Base-by-base conservation (phyloP, 1,284 basidiomycete species). In the Rhodofomes roseus region DNA sequence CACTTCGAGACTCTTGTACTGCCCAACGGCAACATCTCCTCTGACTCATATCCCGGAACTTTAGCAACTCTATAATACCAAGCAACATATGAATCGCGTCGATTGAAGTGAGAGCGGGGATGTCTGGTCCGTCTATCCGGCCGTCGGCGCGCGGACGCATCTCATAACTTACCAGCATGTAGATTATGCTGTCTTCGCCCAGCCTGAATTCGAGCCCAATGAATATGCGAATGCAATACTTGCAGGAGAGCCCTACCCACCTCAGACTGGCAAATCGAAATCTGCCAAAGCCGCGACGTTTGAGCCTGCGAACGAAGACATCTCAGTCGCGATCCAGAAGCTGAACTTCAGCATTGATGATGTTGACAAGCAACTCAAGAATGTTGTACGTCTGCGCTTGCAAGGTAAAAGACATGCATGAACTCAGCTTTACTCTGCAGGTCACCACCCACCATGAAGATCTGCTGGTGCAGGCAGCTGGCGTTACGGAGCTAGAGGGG, bases 181-280 rank as follows among this genome's bases (percentile, higher is more conserved):
- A 84, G 88, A 91, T 62, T 89, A 90, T 68, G 69, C 83, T n/a
- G 78, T 85, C 44, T 94, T 93, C 67, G 79, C 87, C 23, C 76
- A 72, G 55, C 73, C 85, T 6, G 78, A 85, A 44, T 97, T 96
- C 72, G 89, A 95, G 70, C 81, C 93, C 18, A 90, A 93, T 70
- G 88, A 91, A 57, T 96, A 95, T 71, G 93, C 94, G 4, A 95
- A 94, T 71, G 86, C 92, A 20, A 83, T 95, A 56, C 81, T 96
- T 23, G 87, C 92, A 11, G 90, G 91, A 27, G 87, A 92, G 64
- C 72, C 84, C 0, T 93, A 95, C 68, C 82, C 84, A 18, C 75
- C 81, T 22, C 72, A 73, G 67, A 25, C 68, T 8, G 70, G 60
- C 43, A 72, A 69, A 57, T 58, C 71, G 50, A 73, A 69, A 57